phyloP scores from a whole-genome alignment of 2,329 filamentous ascomycete species.

The Colletotrichum spinosum region DNA sequence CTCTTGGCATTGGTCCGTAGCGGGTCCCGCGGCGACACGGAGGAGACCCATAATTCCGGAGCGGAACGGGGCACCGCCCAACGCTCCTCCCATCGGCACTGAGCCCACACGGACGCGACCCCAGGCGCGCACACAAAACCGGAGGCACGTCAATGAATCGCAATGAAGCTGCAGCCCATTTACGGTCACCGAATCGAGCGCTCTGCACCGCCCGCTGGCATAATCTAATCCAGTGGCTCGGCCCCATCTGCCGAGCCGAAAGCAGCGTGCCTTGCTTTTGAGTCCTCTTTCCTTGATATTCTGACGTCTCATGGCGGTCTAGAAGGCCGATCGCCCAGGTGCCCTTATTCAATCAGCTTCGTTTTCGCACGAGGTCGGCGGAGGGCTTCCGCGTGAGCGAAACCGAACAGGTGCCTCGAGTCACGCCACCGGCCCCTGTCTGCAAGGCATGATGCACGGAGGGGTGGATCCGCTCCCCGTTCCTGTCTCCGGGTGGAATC shows the following conservation, averaged over 20 bases:
- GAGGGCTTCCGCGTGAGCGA: slow-evolving; percentile 13
- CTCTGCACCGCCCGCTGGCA: neutral
- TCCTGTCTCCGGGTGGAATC: slow-evolving; percentile 26
- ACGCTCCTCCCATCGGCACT: neutral
- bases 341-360: neutral
- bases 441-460: slow-evolving; percentile 8
- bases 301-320: slow-evolving; percentile 2
- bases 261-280: slow-evolving; percentile 22
- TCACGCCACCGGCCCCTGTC: slow-evolving; percentile 28
- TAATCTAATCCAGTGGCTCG: neutral
- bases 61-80: neutral
- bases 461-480: slow-evolving; percentile 12
- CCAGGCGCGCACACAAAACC: neutral
- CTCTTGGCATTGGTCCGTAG: slow-evolving; percentile 11
- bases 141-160: neutral
- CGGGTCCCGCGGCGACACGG: slow-evolving; percentile 9
- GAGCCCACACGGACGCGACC: neutral
- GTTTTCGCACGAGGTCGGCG: slow-evolving; percentile 17
- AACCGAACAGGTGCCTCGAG: slow-evolving; percentile 15
- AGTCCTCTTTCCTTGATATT: slow-evolving; percentile 4
- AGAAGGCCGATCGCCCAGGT: slow-evolving; percentile 22
- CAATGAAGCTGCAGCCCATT: too few species aligned
- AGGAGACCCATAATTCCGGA: slow-evolving; percentile 7
- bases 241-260: slow-evolving; percentile 13
- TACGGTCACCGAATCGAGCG: too few species aligned